phyloP scores from a whole-genome alignment of 495 filamentous ascomycete genomes.

The Penicillium cosmopolitanum region DNA sequence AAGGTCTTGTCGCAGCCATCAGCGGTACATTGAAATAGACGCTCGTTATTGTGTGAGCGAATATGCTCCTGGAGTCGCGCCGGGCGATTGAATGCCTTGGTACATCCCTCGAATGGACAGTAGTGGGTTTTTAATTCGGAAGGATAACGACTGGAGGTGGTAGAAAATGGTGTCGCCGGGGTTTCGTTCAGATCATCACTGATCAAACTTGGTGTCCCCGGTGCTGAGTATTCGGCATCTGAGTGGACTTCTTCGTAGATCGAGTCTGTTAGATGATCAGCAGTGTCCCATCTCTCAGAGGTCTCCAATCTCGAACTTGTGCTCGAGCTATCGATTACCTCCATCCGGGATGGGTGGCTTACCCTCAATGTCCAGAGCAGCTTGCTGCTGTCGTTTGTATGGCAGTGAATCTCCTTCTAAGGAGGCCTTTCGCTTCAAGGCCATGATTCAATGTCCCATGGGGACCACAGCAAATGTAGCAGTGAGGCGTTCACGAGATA shows the following conservation, averaged over 20 bases:
- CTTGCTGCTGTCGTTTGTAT: conserved; percentile 35
- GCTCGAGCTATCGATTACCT: conserved; percentile 14
- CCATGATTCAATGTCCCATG: conserved; percentile 20
- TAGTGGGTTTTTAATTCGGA: conserved; percentile 73
- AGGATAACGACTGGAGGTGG: conserved; percentile 58
- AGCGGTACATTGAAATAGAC: conserved; percentile 70
- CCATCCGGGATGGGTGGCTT: conserved; percentile 13
- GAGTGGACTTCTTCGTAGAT: conserved; percentile 48
- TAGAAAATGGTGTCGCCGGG: conserved; percentile 56
- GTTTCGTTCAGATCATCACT: conserved; percentile 50
- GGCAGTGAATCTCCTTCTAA: conserved; percentile 23
- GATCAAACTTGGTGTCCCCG: conserved; percentile 31
- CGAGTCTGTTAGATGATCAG: conserved; percentile 31
- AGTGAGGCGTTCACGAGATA: not conserved
- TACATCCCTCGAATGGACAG: conserved; percentile 71
- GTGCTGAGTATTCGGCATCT: conserved; percentile 40
- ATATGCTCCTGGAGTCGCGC: conserved; percentile 78
- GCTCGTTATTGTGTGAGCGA: conserved; percentile 77
- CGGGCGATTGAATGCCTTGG: conserved; percentile 85
- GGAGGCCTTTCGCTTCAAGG: conserved; percentile 37
- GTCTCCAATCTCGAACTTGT: not conserved
- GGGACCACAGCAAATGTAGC: not conserved
- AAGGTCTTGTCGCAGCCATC: conserved; percentile 79
- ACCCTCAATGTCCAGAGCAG: conserved; percentile 36
- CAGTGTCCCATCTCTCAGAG: not conserved